A percentile compares a stretch with the other conserved stretches of the same genome.
These are phyloP conservation scores for Salicornia ramosissima DNA, from an alignment of 148 eudicot species.

Conservation along the genomic window DNA sequence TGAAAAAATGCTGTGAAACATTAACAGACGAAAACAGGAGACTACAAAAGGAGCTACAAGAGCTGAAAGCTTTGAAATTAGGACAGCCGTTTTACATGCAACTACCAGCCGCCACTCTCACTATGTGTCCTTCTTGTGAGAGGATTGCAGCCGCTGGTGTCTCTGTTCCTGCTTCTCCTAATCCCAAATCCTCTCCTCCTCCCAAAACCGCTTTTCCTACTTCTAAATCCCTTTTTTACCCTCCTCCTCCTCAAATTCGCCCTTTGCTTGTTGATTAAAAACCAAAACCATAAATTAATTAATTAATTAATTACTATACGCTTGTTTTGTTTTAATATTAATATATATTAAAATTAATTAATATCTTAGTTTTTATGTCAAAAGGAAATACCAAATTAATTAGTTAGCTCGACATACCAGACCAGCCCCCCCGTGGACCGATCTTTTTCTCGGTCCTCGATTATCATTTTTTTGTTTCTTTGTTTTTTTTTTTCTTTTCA, in stretches of 20 bases:
- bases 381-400: not conserved
- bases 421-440: constrained; percentile 25
- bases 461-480: constrained; percentile 24
- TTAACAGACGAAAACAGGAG: constrained; percentile 71
- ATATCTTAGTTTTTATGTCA: not conserved
- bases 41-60: constrained; percentile 66
- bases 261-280: constrained; percentile 41
- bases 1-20: constrained; percentile 73
- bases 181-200: not conserved
- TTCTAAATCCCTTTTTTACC: constrained; percentile 37
- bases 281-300: not conserved
- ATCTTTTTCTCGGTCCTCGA: constrained; percentile 27
- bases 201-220: constrained; percentile 31
- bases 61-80: constrained; percentile 48
- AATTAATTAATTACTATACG: too few relatives aligned
- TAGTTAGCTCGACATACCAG: constrained; percentile 11
- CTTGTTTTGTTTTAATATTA: too few relatives aligned
- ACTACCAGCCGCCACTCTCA: constrained; percentile 63
- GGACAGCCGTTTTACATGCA: constrained; percentile 62
- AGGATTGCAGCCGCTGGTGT: constrained; percentile 34
- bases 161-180: constrained; percentile 1
- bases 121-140: constrained; percentile 84
- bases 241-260: constrained; percentile 41
- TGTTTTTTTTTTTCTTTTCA: constrained; percentile 5
- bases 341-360: too few relatives aligned